These are phyloP conservation scores for Fusarium mundagurra DNA, from an alignment of 2,329 filamentous ascomycete genomes.

Conservation along the genomic window DNA sequence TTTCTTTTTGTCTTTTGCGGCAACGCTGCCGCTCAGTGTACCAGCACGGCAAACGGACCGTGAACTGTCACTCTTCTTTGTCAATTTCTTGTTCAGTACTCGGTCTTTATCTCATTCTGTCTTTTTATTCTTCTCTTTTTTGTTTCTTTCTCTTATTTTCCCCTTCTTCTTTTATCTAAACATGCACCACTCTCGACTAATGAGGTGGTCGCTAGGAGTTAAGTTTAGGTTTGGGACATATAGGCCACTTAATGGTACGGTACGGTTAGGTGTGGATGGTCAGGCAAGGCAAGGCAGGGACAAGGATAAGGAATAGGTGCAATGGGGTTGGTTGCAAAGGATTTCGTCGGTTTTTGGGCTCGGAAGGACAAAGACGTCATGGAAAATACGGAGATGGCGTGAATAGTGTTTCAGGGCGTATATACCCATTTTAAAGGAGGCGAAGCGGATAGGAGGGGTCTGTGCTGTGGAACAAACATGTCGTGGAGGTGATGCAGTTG, in stretches of 20 bases:
- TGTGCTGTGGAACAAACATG: slow-evolving; percentile 2
- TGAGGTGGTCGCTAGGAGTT: slow-evolving; percentile 27
- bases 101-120: slow-evolving; percentile 12
- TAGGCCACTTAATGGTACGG: slow-evolving; percentile 35
- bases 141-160: background rate
- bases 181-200: slow-evolving; percentile 14
- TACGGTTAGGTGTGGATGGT: background rate
- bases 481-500: background rate
- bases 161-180: background rate
- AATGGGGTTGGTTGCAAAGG: slow-evolving; percentile 12
- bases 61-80: slow-evolving; percentile 11
- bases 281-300: background rate
- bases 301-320: slow-evolving; percentile 3
- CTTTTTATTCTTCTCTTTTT: background rate
- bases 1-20: slow-evolving; percentile 18
- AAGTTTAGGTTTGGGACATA: slow-evolving; percentile 27
- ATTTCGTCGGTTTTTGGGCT: slow-evolving; percentile 13
- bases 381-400: slow-evolving; percentile 13
- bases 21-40: slow-evolving; percentile 21
- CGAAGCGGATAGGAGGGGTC: slow-evolving; percentile 12
- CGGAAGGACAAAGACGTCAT: slow-evolving; percentile 11
- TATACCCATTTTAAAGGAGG: slow-evolving; percentile 47
- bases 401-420: slow-evolving; percentile 42
- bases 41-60: slow-evolving; percentile 26
- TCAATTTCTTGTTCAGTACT: slow-evolving; percentile 14